phyloP scores from a whole-genome alignment of 768 basidiomycete genomes.

The Podaxis sp. region DNA sequence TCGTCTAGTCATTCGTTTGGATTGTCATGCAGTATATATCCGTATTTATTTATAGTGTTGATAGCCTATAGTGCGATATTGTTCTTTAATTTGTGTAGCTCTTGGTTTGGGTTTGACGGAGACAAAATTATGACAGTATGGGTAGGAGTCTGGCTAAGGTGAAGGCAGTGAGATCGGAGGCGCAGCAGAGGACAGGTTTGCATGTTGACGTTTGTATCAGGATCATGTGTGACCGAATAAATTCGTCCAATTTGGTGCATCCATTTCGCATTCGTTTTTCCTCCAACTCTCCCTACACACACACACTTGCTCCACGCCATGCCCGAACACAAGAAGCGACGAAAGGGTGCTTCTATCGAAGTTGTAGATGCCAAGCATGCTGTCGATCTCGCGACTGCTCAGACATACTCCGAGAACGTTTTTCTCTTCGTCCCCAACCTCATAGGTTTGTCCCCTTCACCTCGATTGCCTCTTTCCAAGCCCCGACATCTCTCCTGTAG shows the following conservation, averaged over 20 bases:
- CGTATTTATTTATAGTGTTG: slow-evolving; percentile 7
- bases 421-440: slow-evolving; percentile 97
- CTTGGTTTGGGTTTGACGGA: not conserved
- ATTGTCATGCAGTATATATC: slow-evolving; percentile 8
- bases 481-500: slow-evolving; percentile 38
- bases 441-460: slow-evolving; percentile 63
- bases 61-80: not conserved
- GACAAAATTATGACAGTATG: not conserved
- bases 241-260: not conserved
- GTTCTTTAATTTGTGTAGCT: not conserved
- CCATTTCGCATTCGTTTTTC: not conserved
- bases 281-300: slow-evolving; percentile 12
- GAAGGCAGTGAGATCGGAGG: not conserved
- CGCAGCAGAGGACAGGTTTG: not conserved
- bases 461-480: slow-evolving; percentile 14
- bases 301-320: slow-evolving; percentile 21
- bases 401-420: slow-evolving; percentile 90
- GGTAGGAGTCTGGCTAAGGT: not conserved
- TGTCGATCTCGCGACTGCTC: slow-evolving; percentile 83
- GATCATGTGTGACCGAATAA: slow-evolving; percentile 7
- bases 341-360: slow-evolving; percentile 58
- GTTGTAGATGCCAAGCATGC: slow-evolving; percentile 83
- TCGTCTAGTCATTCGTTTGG: not conserved
- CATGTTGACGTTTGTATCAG: slow-evolving; percentile 2
- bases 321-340: slow-evolving; percentile 35